Base-by-base conservation (phyloP, 257 asterid genomes). In the Plectranthus barbatus region DNA sequence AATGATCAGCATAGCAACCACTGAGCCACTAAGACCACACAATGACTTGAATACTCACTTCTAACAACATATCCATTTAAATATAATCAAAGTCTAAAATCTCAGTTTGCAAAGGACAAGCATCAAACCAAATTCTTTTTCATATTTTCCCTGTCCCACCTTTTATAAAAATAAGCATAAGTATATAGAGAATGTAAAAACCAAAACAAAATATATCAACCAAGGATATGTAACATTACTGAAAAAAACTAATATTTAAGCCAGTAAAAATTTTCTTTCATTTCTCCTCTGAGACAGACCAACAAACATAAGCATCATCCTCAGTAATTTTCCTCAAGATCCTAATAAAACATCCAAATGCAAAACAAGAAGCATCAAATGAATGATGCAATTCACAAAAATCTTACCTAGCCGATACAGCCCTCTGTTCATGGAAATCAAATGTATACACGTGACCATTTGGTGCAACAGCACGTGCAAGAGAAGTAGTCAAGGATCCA, bases 401-500 rank as follows among this genome's bases (percentile, higher is more conserved):
- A 23, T 14, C 84, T 79, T 66, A 93, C 99, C 97, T 85, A 60
- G 95, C 97, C 1, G 85, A 93, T 15, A 82, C 83, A 58, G 99
- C 99, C 65, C 99, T 90, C 72, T 82, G 92, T 65, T 93, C 95
- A 76, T 93, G 99, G 69, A 93, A 93, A 80, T 93, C 99, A 69
- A 93, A 93, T 13, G 99, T 90, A 63, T 83, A 80, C 34, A 93
- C 92, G 56, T 78, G 97, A 4, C 97, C 99, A 2, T 69, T 71
- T 3, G 97, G 96, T 0, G 95, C 94, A 41, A 90, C 80, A 12
- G 95, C 94, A 60, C 95, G 82, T 1, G 97, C 99, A 67, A 93
- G 93, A 11, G 99, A 93, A 7, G 96, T 82, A 7, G 88, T 54
- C 77, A 93, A 70, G 11, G 97, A 93, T 56, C 99, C 99, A 79